Percentiles rank a stretch among this genome's conserved stretches.
phyloP scores from a whole-genome alignment of 768 basidiomycete genomes.

The Pleurotus ostreatus region DNA sequence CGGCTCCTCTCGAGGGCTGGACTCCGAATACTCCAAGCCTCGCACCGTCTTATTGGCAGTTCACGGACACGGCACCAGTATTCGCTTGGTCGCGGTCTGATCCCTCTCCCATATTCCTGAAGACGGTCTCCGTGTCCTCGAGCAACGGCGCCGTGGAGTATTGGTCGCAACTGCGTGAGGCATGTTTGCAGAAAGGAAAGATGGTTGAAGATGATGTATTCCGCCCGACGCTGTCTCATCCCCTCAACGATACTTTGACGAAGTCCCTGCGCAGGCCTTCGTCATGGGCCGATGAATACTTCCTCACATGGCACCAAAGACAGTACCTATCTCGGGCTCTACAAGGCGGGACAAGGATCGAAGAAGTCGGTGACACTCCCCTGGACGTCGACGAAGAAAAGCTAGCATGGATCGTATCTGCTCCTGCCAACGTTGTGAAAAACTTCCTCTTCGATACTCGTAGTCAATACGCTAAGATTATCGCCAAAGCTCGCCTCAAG shows the following conservation, averaged over 20 bases:
- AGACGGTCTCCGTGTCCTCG: slow-evolving; percentile 38
- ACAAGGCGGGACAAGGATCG: not conserved
- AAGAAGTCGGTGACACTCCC: slow-evolving; percentile 28
- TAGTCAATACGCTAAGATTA: slow-evolving; percentile 33
- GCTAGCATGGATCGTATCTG: slow-evolving; percentile 51
- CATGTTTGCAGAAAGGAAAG: slow-evolving; percentile 25
- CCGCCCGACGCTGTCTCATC: slow-evolving; percentile 7
- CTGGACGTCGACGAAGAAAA: slow-evolving; percentile 37
- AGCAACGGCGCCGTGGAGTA: slow-evolving; percentile 37
- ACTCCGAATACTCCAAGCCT: slow-evolving; percentile 35
- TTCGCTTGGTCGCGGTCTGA: slow-evolving; percentile 58
- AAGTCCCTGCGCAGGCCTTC: slow-evolving; percentile 52
- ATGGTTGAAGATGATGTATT: not conserved
- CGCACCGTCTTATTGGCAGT: slow-evolving; percentile 65
- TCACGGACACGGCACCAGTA: slow-evolving; percentile 51
- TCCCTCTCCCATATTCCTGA: slow-evolving; percentile 49
- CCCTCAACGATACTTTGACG: slow-evolving; percentile 26
- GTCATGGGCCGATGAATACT: slow-evolving; percentile 62
- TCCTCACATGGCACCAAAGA: slow-evolving; percentile 64
- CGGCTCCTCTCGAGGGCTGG: slow-evolving; percentile 39
- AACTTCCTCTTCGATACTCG: slow-evolving; percentile 39
- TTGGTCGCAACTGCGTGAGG: slow-evolving; percentile 55
- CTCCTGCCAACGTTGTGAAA: slow-evolving; percentile 46
- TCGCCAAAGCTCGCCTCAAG: slow-evolving; percentile 38
- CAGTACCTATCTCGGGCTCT: slow-evolving; percentile 43